Evolutionary conservation across 345 rosid species (phyloP).

Genomic region (Camelina sativa): DNA sequence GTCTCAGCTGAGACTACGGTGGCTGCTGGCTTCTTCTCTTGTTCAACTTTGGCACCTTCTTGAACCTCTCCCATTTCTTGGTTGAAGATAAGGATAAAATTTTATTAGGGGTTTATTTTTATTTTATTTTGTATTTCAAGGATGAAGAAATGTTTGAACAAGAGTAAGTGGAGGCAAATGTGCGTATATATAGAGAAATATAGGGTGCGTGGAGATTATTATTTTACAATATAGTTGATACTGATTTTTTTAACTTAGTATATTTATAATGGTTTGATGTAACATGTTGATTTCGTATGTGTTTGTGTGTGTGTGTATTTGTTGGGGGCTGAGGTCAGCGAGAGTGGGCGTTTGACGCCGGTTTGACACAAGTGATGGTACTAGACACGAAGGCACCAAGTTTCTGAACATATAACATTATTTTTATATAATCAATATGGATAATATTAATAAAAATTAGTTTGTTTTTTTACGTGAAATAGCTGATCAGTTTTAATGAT

Average conservation of each 20-base stretch:
- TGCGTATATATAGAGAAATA: slow-evolving; percentile 50
- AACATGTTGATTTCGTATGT: slow-evolving; percentile 33
- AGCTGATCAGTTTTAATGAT: neutral
- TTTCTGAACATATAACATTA: slow-evolving; percentile 9
- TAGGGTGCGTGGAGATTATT: slow-evolving; percentile 19
- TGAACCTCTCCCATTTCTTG: slow-evolving; percentile 61
- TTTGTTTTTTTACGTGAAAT: neutral
- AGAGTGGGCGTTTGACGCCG: slow-evolving; percentile 45
- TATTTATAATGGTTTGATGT: slow-evolving; percentile 5
- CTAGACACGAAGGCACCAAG: slow-evolving; percentile 36
- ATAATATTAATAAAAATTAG: neutral
- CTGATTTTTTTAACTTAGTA: neutral
- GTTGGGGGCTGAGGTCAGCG: slow-evolving; percentile 43
- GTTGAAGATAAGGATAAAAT: slow-evolving; percentile 9
- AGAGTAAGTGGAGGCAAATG: slow-evolving; percentile 42
- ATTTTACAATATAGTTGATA: slow-evolving; percentile 21
- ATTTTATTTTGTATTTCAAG: neutral
- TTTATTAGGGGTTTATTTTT: neutral
- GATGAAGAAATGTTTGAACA: slow-evolving; percentile 39
- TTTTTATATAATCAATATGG: neutral
- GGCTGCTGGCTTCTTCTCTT: slow-evolving; percentile 50
- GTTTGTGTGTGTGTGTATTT: slow-evolving; percentile 18
- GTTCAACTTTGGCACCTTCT: slow-evolving; percentile 57
- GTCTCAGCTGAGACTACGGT: slow-evolving; percentile 43
- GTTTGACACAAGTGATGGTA: slow-evolving; percentile 42